Base-by-base conservation (phyloP, 2,329 filamentous ascomycete genomes). In the Biscogniauxia marginata region DNA sequence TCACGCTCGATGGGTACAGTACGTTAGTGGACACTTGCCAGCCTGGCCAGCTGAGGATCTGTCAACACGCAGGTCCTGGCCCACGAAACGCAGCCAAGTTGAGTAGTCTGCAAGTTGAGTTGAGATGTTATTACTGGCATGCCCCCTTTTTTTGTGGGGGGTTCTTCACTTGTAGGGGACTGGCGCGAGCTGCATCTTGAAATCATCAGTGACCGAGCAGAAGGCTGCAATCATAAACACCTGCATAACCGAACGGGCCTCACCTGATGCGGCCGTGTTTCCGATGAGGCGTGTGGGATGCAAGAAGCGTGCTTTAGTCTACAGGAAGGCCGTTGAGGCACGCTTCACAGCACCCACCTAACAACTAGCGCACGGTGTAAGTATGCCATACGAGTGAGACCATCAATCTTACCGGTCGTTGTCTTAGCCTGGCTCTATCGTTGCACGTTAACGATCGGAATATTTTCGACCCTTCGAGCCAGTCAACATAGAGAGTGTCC, bases 241-340 rank as follows among this genome's bases (percentile, higher is more conserved):
- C 66, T 68, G 68, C 68, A 69, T 67, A 67, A 63, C 66, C 65
- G 65, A 64, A 61, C 54, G 57, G 67, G 67, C 63, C 67, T 67
- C 65, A 57, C 57, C 63, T 62, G 53, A 66, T 70, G 68, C 68
- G 68, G 63, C 68, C 68, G 63, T 65, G 65, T 66, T 62, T 70
- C 68, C 68, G 68, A 69, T 62, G 63, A 64, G 61, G 63, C 65
- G 64, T 65, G 63, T 39, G 64, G 64, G 63, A 68, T 65, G 66
- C 62, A 67, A n/a, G 65, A 57, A 61, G 59, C 59, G 60, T 63
- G 61, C 61, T 56, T 61, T 65, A 66, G 54, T 51, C 50, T 51
- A 51, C 58, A 43, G 55, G 52, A 56, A 59, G 58, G 61, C 61
- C 62, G 61, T 67, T 66, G 61, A 57, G 57, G 56, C 52, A 63